phyloP scores from a whole-genome alignment of 352 stramenopile genomes.

The Aphanomyces euteiches region DNA sequence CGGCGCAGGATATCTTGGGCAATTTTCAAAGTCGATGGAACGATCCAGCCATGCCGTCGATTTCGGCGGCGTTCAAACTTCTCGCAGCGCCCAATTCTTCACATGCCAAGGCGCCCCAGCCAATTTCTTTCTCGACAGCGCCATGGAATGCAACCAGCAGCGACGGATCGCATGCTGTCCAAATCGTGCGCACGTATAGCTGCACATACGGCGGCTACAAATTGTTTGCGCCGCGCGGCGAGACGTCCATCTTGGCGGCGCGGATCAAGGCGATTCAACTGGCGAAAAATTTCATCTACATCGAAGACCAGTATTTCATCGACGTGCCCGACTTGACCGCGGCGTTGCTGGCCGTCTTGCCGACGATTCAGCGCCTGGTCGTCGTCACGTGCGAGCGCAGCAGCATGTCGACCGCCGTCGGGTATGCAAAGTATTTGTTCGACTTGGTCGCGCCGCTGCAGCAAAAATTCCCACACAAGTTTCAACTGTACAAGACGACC shows the following conservation, averaged over 20 bases:
- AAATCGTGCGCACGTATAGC: constrained; percentile 57
- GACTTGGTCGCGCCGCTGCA: constrained; percentile 56
- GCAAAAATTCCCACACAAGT: constrained; percentile 48
- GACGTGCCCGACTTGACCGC: constrained; percentile 54
- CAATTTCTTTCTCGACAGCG: not conserved
- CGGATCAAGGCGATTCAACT: constrained; percentile 56
- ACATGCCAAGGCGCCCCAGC: not conserved
- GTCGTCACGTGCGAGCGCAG: constrained; percentile 46
- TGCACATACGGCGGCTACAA: constrained; percentile 45
- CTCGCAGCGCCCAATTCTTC: not conserved
- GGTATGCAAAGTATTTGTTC: constrained; percentile 65
- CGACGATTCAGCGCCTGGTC: constrained; percentile 46
- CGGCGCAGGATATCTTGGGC: constrained; percentile 51
- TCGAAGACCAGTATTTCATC: constrained; percentile 74
- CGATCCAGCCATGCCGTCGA: constrained; percentile 33
- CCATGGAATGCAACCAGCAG: not conserved
- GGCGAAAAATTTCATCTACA: constrained; percentile 59
- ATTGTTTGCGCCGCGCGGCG: constrained; percentile 47
- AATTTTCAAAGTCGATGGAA: constrained; percentile 69
- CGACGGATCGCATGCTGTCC: not conserved
- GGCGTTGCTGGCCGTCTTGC: constrained; percentile 43
- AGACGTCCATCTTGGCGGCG: constrained; percentile 50
- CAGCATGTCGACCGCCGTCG: constrained; percentile 37
- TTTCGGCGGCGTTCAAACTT: not conserved
- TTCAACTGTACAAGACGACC: constrained; percentile 51